Evolutionary conservation across 345 rosid genomes (phyloP).

Genomic region (Melaleuca alternifolia): DNA sequence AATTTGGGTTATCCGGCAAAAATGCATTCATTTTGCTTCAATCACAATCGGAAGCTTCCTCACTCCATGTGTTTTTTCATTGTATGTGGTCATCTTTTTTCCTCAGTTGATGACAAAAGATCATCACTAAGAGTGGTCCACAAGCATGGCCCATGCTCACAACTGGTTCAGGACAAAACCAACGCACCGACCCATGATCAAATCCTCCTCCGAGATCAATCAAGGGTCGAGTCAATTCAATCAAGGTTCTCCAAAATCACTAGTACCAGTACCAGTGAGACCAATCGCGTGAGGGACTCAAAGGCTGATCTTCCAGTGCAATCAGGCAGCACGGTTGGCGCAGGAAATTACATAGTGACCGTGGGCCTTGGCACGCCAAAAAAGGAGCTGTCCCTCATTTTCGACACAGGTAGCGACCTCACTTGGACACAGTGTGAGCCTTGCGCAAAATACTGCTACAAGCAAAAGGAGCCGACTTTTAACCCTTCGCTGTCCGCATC

Average conservation of each 20-base stretch:
- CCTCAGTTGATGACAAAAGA: conserved; percentile 17
- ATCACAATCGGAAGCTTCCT: background rate
- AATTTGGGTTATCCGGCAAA: background rate
- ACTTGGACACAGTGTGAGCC: conserved; percentile 67
- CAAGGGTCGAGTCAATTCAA: conserved; percentile 55
- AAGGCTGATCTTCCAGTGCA: conserved; percentile 38
- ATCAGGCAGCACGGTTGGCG: conserved; percentile 41
- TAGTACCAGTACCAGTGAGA: background rate
- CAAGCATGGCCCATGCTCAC: conserved; percentile 62
- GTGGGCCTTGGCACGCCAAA: conserved; percentile 61
- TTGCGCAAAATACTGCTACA: conserved; percentile 34
- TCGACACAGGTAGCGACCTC: conserved; percentile 66
- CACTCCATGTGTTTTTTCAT: background rate
- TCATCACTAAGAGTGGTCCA: conserved; percentile 52
- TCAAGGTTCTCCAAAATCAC: conserved; percentile 15
- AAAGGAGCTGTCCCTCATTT: conserved; percentile 28
- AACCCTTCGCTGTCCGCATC: conserved; percentile 40
- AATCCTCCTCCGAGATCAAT: conserved; percentile 47
- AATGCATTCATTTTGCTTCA: background rate
- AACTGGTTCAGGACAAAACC: background rate
- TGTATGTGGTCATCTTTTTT: background rate
- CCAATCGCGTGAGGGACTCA: background rate
- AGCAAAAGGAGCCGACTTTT: conserved; percentile 42
- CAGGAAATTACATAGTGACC: conserved; percentile 42
- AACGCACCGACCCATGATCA: conserved; percentile 23